Base-by-base conservation (phyloP, 108 stramenopile species). In the Seminavis robusta region DNA sequence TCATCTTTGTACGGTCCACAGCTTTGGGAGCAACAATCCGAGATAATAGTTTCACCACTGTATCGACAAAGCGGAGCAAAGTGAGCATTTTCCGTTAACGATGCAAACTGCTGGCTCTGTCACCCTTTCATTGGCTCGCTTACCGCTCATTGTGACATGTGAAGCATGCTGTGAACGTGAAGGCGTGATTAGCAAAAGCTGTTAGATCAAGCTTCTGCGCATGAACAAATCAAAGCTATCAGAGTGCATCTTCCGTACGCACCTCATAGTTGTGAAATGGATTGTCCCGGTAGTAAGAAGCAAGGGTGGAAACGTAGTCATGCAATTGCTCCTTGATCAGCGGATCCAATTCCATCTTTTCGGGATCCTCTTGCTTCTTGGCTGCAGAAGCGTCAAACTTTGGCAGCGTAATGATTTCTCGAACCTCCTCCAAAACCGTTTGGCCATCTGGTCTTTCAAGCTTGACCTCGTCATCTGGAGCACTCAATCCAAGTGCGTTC, bases 241-340 rank as follows among this genome's bases (percentile, higher is more conserved):
- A n/a, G n/a, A n/a, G n/a, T n/a, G n/a, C n/a, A n/a, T n/a, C n/a
- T n/a, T n/a, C n/a, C n/a, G n/a, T n/a, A n/a, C n/a, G n/a, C n/a
- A n/a, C n/a, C n/a, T n/a, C n/a, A n/a, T n/a, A n/a, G n/a, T n/a
- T n/a, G n/a, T n/a, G 36, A 69, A 70, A 77, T 9, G 63, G 42
- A 43, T 77, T 71, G 21, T 45, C 37, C 1, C 43, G 47, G 37
- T 77, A 77, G 61, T 63, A 36, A 15, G 54, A 39, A 16, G 76
- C 69, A 33, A 77, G 59, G 7, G 49, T 56, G 13, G 39, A 26
- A 36, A 71, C 42, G 56, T 71, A 71, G 19, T 49, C 55, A 25
- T 63, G 26, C 26, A 71, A 49, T 34, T 71, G 62, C 17, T 72
- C 47, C 28, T 49, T 56, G 26, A 77, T 67, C 7, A 56, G 63